Percentiles rank a stretch among this genome's conserved stretches.
Evolutionary conservation across 805 yeast genomes (phyloP).

Genomic region (Spencermartinsiella europaea): DNA sequence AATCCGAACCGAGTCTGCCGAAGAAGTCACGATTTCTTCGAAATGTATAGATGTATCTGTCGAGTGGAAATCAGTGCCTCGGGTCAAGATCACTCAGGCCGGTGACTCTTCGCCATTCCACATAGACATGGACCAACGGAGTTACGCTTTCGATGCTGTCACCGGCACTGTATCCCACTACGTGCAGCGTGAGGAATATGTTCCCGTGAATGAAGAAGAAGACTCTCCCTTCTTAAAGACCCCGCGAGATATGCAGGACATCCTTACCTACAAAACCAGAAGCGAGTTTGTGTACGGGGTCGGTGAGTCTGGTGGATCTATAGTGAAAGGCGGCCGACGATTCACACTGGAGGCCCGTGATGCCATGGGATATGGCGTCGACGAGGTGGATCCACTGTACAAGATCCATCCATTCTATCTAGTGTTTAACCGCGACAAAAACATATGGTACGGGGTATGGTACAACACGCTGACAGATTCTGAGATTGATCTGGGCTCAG

Average conservation of each 20-base stretch:
- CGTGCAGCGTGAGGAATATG: slow-evolving; percentile 7
- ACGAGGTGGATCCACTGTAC: slow-evolving; percentile 14
- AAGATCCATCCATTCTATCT: slow-evolving; percentile 11
- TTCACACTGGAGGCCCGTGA: slow-evolving; percentile 12
- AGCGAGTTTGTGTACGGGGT: slow-evolving; percentile 12
- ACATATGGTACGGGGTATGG: slow-evolving; percentile 12
- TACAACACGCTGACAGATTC: slow-evolving; percentile 10
- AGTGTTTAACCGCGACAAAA: slow-evolving; percentile 7
- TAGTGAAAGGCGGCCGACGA: slow-evolving; percentile 8
- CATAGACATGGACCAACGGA: slow-evolving; percentile 4
- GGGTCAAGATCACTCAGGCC: slow-evolving; percentile 1
- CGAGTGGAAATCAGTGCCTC: slow-evolving; percentile 4
- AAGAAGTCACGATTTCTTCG: not conserved
- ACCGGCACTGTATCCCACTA: slow-evolving; percentile 12
- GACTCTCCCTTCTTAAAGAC: slow-evolving; percentile 7
- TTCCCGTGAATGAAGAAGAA: slow-evolving; percentile 11
- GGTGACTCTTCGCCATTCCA: not conserved
- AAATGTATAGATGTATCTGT: not conserved
- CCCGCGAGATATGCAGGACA: slow-evolving; percentile 5
- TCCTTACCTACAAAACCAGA: not conserved
- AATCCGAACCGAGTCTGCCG: not conserved
- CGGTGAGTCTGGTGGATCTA: slow-evolving; percentile 12
- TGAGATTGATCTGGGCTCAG: slow-evolving; percentile 12
- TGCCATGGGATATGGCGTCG: slow-evolving; percentile 13
- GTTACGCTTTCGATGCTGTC: slow-evolving; percentile 11